Conservation (phyloP, 805 yeast species). For the Wickerhamiella occidentalis region DNA sequence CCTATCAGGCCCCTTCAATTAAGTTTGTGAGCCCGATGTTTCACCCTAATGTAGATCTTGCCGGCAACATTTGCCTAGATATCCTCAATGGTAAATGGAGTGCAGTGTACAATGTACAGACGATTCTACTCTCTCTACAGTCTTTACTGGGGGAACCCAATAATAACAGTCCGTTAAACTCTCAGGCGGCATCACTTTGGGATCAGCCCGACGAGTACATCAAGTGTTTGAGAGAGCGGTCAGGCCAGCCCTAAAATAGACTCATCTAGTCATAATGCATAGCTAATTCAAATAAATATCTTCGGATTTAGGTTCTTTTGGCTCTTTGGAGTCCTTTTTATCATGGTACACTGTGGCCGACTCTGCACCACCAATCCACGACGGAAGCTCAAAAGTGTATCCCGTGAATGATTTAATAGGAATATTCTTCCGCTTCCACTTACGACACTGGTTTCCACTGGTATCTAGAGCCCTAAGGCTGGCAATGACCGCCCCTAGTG, state of each 20-base stretch:
- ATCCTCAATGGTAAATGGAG: slow-evolving; percentile 56
- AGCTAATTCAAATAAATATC: slow-evolving; percentile 24
- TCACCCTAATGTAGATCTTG: slow-evolving; percentile 54
- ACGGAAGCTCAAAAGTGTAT: slow-evolving; percentile 27
- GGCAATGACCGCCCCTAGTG: slow-evolving; percentile 26
- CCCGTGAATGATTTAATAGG: slow-evolving; percentile 38
- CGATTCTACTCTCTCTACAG: slow-evolving; percentile 46
- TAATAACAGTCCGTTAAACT: slow-evolving; percentile 42
- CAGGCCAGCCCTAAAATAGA: slow-evolving; percentile 28
- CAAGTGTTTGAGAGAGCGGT: slow-evolving; percentile 28
- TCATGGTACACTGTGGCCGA: slow-evolving; percentile 1
- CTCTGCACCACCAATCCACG: slow-evolving; percentile 32
- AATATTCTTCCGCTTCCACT: slow-evolving; percentile 34
- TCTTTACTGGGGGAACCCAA: slow-evolving; percentile 54
- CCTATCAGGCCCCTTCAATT: slow-evolving; percentile 46
- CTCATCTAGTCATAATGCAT: background rate
- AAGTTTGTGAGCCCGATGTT: slow-evolving; percentile 48
- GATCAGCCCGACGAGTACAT: slow-evolving; percentile 34
- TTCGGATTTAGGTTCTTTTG: background rate
- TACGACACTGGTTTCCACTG: slow-evolving; percentile 32
- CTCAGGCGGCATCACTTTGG: slow-evolving; percentile 48
- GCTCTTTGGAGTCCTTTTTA: background rate
- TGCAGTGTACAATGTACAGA: slow-evolving; percentile 49
- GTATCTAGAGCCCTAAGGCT: slow-evolving; percentile 32
- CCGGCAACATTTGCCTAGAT: slow-evolving; percentile 54